Conservation (phyloP, 2,329 filamentous ascomycete species). For the Cladosporium sp. region DNA sequence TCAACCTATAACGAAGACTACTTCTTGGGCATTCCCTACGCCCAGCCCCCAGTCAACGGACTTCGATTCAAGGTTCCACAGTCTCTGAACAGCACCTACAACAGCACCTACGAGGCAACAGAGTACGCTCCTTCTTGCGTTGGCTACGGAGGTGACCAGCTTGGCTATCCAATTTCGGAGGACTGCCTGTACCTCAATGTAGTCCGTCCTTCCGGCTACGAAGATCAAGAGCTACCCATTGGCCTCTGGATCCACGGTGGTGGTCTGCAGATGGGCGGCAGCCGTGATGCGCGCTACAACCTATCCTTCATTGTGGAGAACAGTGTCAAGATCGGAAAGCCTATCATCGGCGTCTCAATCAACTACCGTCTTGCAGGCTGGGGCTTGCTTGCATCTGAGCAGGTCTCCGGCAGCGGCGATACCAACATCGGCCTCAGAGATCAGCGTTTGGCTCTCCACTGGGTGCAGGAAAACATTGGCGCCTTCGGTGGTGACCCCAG, state of each 20-base stretch:
- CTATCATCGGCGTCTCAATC: conserved; percentile 60
- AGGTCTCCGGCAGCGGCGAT: conserved; percentile 55
- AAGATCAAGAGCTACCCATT: conserved; percentile 53
- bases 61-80: conserved; percentile 38
- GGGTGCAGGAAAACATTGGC: conserved; percentile 46
- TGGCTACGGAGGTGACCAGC: conserved; percentile 40
- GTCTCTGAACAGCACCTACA: conserved; percentile 40
- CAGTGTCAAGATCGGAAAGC: conserved; percentile 43
- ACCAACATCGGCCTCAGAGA: conserved; percentile 50
- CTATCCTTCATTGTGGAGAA: conserved; percentile 59
- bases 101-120: conserved; percentile 41
- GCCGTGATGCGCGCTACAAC: conserved; percentile 60
- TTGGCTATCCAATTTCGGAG: conserved; percentile 47
- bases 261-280: conserved; percentile 51
- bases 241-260: conserved; percentile 39
- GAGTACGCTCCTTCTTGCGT: conserved; percentile 46
- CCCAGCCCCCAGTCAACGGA: conserved; percentile 37
- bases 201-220: conserved; percentile 53
- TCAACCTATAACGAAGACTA: conserved; percentile 47
- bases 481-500: conserved; percentile 73
- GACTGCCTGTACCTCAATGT: conserved; percentile 66
- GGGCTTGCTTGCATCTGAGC: conserved; percentile 65
- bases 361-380: conserved; percentile 67
- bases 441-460: conserved; percentile 48
- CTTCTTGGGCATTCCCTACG: conserved; percentile 47